Conservation (phyloP, 257 asterid genomes). For the Rehmannia glutinosa region DNA sequence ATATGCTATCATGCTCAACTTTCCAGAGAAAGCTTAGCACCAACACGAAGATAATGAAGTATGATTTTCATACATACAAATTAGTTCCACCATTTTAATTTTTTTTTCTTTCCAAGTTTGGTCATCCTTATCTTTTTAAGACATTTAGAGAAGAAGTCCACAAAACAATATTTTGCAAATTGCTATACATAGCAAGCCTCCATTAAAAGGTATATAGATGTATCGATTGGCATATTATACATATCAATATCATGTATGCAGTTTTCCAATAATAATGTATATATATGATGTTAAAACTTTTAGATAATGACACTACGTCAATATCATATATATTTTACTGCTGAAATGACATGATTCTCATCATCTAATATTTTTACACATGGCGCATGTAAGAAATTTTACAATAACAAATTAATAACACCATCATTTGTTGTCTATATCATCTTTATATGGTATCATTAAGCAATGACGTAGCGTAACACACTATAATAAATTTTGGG, state of each 20-base stretch:
- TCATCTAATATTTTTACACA: background rate
- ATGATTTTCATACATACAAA: background rate
- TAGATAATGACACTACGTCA: too few relatives aligned
- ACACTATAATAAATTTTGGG: too few relatives aligned
- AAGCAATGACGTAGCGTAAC: too few relatives aligned
- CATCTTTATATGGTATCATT: too few relatives aligned
- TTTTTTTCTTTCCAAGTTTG: background rate
- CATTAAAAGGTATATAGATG: background rate
- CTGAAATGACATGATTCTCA: too few relatives aligned
- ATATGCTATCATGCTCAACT: background rate
- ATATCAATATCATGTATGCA: background rate
- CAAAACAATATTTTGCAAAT: background rate
- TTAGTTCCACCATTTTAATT: constrained; percentile 1
- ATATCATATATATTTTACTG: too few relatives aligned
- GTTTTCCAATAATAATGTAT: too few relatives aligned
- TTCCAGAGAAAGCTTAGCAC: background rate
- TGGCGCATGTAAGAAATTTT: background rate
- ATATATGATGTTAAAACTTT: too few relatives aligned
- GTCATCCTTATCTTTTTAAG: background rate
- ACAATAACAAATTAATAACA: too few relatives aligned
- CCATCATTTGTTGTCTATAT: too few relatives aligned
- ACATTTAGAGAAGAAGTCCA: background rate
- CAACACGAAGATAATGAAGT: too few relatives aligned
- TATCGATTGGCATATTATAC: background rate
- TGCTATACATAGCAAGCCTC: background rate